Conservation (phyloP, 2,329 filamentous ascomycete species). For the Fusarium haematococcum region DNA sequence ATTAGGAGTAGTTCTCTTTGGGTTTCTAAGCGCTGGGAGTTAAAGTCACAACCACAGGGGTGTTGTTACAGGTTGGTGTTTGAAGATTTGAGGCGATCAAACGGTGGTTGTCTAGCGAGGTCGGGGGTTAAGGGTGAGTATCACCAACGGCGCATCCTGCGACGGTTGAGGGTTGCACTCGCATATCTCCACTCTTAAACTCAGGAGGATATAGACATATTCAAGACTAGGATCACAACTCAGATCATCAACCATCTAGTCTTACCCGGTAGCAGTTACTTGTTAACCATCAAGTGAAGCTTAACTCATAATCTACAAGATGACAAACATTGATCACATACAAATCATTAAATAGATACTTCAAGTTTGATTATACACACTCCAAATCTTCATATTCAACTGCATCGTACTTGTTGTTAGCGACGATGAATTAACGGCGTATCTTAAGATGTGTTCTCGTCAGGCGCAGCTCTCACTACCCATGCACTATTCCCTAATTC, state of each 20-base stretch:
- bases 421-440: not conserved
- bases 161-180: not conserved
- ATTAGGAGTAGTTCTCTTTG: not conserved
- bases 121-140: not conserved
- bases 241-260: not conserved
- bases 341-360: not conserved
- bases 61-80: conserved; percentile 9
- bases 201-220: not conserved
- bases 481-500: not conserved
- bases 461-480: not conserved
- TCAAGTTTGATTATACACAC: not conserved
- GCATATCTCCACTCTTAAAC: not conserved
- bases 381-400: not conserved
- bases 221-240: not conserved
- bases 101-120: conserved; percentile 3
- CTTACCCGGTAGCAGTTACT: not conserved
- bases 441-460: not conserved
- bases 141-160: not conserved
- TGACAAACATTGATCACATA: not conserved
- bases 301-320: not conserved
- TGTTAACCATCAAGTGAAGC: not conserved
- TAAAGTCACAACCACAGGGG: not conserved
- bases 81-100: conserved; percentile 1
- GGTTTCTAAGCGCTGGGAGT: not conserved
- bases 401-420: not conserved